phyloP scores from a whole-genome alignment of 352 stramenopile genomes.

The Lagenidium sp. region DNA sequence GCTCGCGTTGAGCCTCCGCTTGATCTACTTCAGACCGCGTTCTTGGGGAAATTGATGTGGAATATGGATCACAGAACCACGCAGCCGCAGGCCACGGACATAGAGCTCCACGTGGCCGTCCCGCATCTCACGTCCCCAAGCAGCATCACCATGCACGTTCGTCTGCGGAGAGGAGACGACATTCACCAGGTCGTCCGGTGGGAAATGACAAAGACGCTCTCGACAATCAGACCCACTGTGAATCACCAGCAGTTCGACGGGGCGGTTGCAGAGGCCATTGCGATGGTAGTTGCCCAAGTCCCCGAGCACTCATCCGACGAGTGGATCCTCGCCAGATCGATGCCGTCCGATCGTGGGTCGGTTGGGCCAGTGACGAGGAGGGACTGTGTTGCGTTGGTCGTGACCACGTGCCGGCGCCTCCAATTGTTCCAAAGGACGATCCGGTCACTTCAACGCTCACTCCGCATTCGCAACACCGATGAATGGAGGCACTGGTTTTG shows the following conservation, averaged over 20 bases:
- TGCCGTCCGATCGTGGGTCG: too few relatives aligned
- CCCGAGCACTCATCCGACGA: constrained; percentile 5
- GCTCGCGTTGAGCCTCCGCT: constrained; percentile 1
- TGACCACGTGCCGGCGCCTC: constrained; percentile 59
- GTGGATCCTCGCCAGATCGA: constrained; percentile 16
- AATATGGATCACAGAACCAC: too few relatives aligned
- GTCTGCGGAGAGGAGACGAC: constrained; percentile 32
- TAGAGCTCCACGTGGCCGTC: too few relatives aligned
- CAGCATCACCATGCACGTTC: too few relatives aligned
- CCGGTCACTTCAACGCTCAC: not conserved
- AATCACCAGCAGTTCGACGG: not conserved
- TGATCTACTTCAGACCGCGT: constrained; percentile 20
- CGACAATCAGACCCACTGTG: not conserved
- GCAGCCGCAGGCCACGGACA: too few relatives aligned
- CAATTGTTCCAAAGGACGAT: constrained; percentile 30
- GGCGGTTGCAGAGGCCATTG: not conserved
- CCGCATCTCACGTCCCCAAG: too few relatives aligned
- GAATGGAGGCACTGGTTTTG: constrained; percentile 22
- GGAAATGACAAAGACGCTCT: not conserved
- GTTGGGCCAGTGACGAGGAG: not conserved
- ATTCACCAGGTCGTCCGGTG: constrained; percentile 20
- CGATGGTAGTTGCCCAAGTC: not conserved
- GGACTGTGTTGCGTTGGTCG: constrained; percentile 26
- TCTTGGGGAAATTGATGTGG: constrained; percentile 26
- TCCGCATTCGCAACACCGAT: not conserved